These are phyloP conservation scores for Solanum pennellii DNA, from an alignment of 257 asterid species.

Conservation along the genomic window DNA sequence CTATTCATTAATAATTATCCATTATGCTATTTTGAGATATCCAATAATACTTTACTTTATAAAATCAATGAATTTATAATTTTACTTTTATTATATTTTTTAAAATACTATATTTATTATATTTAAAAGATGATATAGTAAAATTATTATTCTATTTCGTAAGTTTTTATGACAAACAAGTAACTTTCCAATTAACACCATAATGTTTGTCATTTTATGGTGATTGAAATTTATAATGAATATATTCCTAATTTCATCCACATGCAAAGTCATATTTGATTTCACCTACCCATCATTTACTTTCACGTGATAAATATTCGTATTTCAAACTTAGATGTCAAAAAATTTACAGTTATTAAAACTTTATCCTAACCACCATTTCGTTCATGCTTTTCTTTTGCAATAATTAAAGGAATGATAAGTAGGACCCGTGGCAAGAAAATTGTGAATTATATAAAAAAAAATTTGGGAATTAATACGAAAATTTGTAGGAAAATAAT, in stretches of 20 bases:
- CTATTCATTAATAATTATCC: no score
- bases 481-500: no score
- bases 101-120: no score
- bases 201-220: not conserved
- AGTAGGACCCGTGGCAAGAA: accelerated
- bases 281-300: not conserved
- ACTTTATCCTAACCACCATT: not conserved
- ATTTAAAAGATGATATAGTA: no score
- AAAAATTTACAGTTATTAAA: not conserved
- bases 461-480: no score
- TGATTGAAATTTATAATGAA: not conserved
- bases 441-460: no score
- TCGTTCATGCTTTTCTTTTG: not conserved
- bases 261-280: not conserved
- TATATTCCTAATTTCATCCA: not conserved
- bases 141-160: no score
- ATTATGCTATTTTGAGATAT: accelerated
- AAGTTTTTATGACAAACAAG: not conserved
- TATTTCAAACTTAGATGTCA: not conserved
- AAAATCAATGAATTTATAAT: no score
- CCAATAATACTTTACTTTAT: no score
- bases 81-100: no score
- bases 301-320: not conserved
- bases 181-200: not conserved
- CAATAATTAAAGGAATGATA: not conserved